These are phyloP conservation scores for Chalciporus sp. DNA, from an alignment of 1,284 basidiomycete genomes.

Conservation along the genomic window DNA sequence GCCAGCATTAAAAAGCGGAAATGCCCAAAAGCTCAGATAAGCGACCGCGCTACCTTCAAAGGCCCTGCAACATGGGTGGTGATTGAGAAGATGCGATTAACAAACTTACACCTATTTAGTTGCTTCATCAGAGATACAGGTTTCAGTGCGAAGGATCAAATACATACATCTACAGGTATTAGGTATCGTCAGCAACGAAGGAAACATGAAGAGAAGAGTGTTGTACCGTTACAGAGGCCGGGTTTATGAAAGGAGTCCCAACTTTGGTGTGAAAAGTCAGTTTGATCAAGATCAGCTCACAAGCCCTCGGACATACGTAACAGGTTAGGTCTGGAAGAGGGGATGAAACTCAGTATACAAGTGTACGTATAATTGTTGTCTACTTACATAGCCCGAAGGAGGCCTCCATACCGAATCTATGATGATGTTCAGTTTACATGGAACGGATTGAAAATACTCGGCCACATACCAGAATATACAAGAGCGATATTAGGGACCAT, in stretches of 20 bases:
- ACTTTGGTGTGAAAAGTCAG: too few species aligned
- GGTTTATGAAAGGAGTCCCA: too few species aligned
- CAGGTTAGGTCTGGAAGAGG: background rate
- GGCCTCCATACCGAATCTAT: background rate
- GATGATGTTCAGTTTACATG: too few species aligned
- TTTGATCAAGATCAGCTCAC: too few species aligned
- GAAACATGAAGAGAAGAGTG: too few species aligned
- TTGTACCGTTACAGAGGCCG: too few species aligned
- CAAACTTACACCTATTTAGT: background rate
- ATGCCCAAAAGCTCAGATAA: background rate
- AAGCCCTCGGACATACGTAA: background rate
- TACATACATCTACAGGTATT: background rate
- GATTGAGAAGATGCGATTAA: background rate
- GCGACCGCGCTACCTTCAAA: background rate
- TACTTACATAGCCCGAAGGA: background rate
- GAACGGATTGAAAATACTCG: too few species aligned
- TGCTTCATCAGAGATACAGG: too few species aligned
- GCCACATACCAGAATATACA: background rate
- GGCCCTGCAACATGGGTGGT: too few species aligned
- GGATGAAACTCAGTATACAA: too few species aligned
- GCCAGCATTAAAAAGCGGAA: background rate
- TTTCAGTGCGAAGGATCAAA: too few species aligned
- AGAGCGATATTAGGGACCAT: background rate
- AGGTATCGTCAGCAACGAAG: background rate
- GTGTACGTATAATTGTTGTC: too few species aligned